Percentiles rank a stretch among this genome's conserved stretches.
These are phyloP conservation scores for Leccinum pachyderme DNA, from an alignment of 1,284 basidiomycete species.

Conservation along the genomic window DNA sequence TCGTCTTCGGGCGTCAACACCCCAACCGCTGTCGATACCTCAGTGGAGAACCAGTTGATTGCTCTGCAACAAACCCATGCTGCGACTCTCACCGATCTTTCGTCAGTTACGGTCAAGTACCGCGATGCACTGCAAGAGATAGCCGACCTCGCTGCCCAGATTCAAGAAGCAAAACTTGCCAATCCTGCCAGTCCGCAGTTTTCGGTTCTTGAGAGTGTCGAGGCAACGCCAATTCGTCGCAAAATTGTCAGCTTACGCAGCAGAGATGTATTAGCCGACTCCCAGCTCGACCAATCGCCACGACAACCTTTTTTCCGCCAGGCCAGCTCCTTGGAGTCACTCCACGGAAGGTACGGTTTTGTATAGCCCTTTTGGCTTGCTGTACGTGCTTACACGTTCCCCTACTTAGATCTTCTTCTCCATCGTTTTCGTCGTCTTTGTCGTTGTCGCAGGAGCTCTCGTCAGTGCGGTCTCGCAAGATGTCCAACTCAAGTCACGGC, in stretches of 20 bases:
- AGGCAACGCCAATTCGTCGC: conserved; percentile 46
- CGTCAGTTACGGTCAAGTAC: conserved; percentile 78
- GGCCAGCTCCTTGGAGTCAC: conserved; percentile 79
- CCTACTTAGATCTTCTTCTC: conserved; percentile 69
- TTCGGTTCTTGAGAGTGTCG: conserved; percentile 45
- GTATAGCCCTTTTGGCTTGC: conserved; percentile 1
- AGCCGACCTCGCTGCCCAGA: conserved; percentile 79
- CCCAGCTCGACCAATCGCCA: conserved; percentile 45
- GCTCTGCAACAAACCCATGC: conserved; percentile 74
- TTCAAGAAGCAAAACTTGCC: conserved; percentile 74
- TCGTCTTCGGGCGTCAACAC: too few species aligned
- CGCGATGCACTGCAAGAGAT: conserved; percentile 88
- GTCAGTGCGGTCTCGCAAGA: conserved; percentile 82
- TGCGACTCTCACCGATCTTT: conserved; percentile 76
- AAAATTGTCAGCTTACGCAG: conserved; percentile 48
- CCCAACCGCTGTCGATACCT: conserved; percentile 36
- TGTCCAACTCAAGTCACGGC: conserved; percentile 70
- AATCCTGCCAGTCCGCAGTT: conserved; percentile 47
- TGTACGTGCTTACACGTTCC: conserved; percentile 10
- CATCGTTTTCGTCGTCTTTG: conserved; percentile 83
- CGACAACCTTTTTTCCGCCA: conserved; percentile 80
- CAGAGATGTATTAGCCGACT: conserved; percentile 47
- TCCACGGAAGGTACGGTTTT: conserved; percentile 67
- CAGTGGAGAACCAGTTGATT: conserved; percentile 56
- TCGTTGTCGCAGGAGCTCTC: conserved; percentile 96